phyloP scores from a whole-genome alignment of 441 rosid species.

The Jatropha multifida region DNA sequence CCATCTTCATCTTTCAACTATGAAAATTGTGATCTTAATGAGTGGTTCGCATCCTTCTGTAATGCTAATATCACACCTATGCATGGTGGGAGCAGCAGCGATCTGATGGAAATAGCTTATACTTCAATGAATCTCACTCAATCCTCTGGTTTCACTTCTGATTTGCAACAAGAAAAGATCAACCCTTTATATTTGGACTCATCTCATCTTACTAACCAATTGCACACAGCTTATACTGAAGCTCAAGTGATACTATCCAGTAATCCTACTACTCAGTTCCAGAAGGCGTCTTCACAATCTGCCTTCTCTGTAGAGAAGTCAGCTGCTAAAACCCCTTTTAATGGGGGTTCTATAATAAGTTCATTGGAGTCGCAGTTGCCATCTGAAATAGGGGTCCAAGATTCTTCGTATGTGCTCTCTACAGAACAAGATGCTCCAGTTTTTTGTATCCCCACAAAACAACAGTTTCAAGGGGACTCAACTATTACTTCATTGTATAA shows the following conservation, averaged over 20 bases:
- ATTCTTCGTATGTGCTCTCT: conserved; percentile 20
- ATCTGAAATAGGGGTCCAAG: conserved; percentile 26
- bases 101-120: conserved; percentile 42
- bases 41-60: conserved; percentile 57
- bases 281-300: conserved; percentile 18
- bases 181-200: conserved; percentile 25
- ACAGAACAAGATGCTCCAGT: conserved; percentile 13
- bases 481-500: conserved; percentile 24
- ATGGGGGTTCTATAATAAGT: conserved; percentile 49
- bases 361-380: conserved; percentile 36
- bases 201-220: conserved; percentile 24
- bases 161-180: conserved; percentile 32
- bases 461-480: conserved; percentile 23
- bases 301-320: conserved; percentile 24
- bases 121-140: conserved; percentile 31
- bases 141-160: conserved; percentile 28
- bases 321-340: conserved; percentile 34
- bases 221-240: conserved; percentile 22
- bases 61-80: conserved; percentile 35
- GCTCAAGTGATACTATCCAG: conserved; percentile 20
- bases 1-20: conserved; percentile 35
- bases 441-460: conserved; percentile 12
- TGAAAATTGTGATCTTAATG: conserved; percentile 45
- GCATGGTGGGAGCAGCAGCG: conserved; percentile 40
- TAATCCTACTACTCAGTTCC: conserved; percentile 24